Conservation (phyloP, 1,284 basidiomycete genomes). For the Calocybe gambosa region DNA sequence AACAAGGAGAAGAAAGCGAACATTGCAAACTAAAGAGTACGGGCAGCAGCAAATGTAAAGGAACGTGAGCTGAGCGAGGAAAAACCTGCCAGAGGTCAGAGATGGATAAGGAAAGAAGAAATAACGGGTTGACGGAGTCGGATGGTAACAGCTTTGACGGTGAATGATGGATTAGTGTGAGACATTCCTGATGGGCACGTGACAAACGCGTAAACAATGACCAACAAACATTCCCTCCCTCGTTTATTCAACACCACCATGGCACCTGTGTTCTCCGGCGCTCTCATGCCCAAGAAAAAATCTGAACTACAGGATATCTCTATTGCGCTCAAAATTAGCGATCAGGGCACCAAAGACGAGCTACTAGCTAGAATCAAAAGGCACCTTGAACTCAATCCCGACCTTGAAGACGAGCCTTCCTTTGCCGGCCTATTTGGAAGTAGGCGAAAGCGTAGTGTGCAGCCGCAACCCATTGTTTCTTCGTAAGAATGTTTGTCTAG, state of each 20-base stretch:
- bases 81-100: constrained; percentile 33
- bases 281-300: constrained; percentile 55
- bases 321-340: constrained; percentile 39
- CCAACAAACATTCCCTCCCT: constrained; percentile 20
- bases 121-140: not conserved
- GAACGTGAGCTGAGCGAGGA: constrained; percentile 15
- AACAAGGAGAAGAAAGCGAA: constrained; percentile 29
- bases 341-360: constrained; percentile 55
- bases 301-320: constrained; percentile 56
- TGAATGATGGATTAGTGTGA: not conserved
- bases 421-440: constrained; percentile 51
- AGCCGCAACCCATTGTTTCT: constrained; percentile 26
- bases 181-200: constrained; percentile 21
- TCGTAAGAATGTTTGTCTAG: constrained; percentile 13
- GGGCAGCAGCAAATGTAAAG: constrained; percentile 6
- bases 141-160: not conserved
- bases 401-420: constrained; percentile 44
- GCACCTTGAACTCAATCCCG: constrained; percentile 47
- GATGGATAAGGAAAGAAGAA: constrained; percentile 12
- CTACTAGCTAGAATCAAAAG: constrained; percentile 50
- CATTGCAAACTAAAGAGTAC: constrained; percentile 21
- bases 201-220: constrained; percentile 27
- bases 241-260: constrained; percentile 25
- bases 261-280: constrained; percentile 36
- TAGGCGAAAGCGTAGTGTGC: constrained; percentile 36